Evolutionary conservation across 148 eudicot species (phyloP).

Genomic region (Gaultheria prostrata): DNA sequence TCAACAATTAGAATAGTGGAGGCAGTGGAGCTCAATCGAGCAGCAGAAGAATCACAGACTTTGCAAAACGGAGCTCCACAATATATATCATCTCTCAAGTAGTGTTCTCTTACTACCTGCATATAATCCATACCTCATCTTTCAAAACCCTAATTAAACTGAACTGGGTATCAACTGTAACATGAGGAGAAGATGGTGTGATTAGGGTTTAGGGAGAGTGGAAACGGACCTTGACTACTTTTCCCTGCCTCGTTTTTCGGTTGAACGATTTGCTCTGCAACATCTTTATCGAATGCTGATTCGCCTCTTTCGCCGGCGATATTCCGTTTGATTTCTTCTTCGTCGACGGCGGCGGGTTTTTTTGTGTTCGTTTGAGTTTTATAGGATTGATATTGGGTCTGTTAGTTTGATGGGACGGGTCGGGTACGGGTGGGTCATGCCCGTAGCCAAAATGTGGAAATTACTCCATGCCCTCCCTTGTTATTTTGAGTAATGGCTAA

Average conservation of each 20-base stretch:
- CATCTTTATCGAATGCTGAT: slow-evolving; percentile 32
- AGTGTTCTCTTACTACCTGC: slow-evolving; percentile 92
- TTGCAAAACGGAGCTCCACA: slow-evolving; percentile 76
- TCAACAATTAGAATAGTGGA: slow-evolving; percentile 65
- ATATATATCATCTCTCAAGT: slow-evolving; percentile 87
- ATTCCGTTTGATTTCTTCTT: not conserved
- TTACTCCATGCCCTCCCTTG: too few species aligned
- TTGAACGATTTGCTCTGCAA: slow-evolving; percentile 72
- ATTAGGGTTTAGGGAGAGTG: slow-evolving; percentile 8
- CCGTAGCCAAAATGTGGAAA: not conserved
- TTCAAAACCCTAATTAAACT: not conserved
- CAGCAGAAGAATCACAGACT: slow-evolving; percentile 54
- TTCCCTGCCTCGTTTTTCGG: slow-evolving; percentile 76
- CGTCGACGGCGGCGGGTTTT: not conserved
- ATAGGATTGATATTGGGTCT: not conserved
- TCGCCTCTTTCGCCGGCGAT: not conserved
- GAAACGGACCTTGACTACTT: slow-evolving; percentile 62
- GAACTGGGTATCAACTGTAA: not conserved
- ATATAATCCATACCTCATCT: slow-evolving; percentile 15
- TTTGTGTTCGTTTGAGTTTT: not conserved
- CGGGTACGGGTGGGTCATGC: not conserved
- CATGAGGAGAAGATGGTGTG: slow-evolving; percentile 6
- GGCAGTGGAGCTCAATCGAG: slow-evolving; percentile 54
- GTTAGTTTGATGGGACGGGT: not conserved
- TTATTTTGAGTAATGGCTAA: too few species aligned